Evolutionary conservation across 768 basidiomycete species (phyloP).

Genomic region (Gymnopilus junonius): DNA sequence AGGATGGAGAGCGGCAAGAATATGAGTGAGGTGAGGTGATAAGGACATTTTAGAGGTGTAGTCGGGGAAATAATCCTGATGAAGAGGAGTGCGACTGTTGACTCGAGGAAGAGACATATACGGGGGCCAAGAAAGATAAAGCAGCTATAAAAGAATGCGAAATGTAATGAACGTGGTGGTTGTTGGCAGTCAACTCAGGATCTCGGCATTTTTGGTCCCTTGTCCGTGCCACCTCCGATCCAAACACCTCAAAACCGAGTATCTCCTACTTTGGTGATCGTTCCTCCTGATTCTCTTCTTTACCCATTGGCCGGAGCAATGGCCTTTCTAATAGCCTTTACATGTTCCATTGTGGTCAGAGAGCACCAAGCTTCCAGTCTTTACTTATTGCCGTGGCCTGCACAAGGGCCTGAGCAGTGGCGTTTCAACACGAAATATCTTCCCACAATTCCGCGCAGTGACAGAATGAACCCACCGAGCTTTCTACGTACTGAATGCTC

Average conservation of each 20-base stretch:
- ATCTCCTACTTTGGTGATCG: not conserved
- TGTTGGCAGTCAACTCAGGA: conserved; percentile 2
- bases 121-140: conserved; percentile 13
- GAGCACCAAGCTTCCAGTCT: too few relatives aligned
- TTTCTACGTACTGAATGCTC: not conserved
- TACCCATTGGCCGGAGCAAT: not conserved
- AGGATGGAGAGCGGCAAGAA: conserved; percentile 39
- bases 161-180: conserved; percentile 18
- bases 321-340: not conserved
- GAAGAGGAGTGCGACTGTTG: conserved; percentile 39
- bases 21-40: conserved; percentile 25
- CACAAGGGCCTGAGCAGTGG: not conserved
- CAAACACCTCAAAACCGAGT: conserved; percentile 13
- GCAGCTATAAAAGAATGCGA: conserved; percentile 18
- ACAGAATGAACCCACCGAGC: not conserved
- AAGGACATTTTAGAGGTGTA: conserved; percentile 16
- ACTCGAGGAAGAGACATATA: conserved; percentile 32
- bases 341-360: not conserved
- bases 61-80: conserved; percentile 16
- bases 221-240: not conserved
- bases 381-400: not conserved
- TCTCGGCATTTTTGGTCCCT: conserved; percentile 7
- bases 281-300: not conserved
- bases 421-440: not conserved
- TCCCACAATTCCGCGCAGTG: not conserved